Conservation (phyloP, 225 moss, liverwort and hornwort genomes). For the Neckera pumila region DNA sequence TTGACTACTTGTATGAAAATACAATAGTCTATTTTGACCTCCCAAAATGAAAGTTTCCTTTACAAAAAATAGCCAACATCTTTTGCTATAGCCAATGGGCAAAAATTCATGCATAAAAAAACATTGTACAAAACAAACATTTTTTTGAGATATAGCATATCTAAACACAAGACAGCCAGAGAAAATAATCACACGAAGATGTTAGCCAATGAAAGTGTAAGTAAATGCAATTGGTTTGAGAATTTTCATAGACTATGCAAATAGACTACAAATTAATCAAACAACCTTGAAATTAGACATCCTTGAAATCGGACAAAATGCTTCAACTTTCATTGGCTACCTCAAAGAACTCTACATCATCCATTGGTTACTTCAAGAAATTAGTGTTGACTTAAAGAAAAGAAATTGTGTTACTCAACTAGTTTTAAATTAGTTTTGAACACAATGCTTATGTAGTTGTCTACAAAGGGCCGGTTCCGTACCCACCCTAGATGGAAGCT, state of each 20-base stretch:
- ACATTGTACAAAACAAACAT: too few species aligned
- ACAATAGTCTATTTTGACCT: too few species aligned
- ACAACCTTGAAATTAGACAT: background rate
- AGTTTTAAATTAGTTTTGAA: background rate
- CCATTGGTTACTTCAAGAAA: background rate
- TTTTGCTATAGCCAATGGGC: too few species aligned
- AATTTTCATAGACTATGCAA: background rate
- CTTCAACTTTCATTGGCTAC: rapidly evolving
- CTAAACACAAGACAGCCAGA: too few species aligned
- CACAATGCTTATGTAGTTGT: background rate
- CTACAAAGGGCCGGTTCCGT: background rate
- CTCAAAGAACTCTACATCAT: background rate
- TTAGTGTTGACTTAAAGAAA: background rate
- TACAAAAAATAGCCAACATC: too few species aligned
- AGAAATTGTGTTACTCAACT: rapidly evolving
- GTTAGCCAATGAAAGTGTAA: too few species aligned
- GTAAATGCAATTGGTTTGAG: background rate
- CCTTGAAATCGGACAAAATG: too few species aligned
- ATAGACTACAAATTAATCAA: background rate
- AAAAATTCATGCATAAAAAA: too few species aligned
- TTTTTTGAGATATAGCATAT: too few species aligned
- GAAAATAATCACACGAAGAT: too few species aligned
- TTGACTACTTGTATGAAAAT: too few species aligned
- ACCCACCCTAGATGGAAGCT: background rate
- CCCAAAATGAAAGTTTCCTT: too few species aligned